These are phyloP conservation scores for Arachnopeziza araneosa DNA, from an alignment of 2,329 filamentous ascomycete species.

Conservation along the genomic window DNA sequence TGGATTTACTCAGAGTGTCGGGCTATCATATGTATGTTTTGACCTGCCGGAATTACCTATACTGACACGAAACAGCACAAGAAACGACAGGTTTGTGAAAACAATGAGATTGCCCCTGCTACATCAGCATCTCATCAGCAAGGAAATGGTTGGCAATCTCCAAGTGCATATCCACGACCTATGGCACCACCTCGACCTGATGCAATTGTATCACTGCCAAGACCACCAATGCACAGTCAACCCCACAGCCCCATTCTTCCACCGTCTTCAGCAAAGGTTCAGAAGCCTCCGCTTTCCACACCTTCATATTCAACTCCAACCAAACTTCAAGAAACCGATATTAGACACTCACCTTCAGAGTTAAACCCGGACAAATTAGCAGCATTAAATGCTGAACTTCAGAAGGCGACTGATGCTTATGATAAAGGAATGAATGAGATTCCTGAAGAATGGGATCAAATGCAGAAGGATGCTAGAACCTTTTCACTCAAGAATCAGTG, in stretches of 20 bases:
- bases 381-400: conserved; percentile 18
- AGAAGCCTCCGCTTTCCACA: not conserved
- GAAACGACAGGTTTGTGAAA: conserved; percentile 7
- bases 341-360: conserved; percentile 20
- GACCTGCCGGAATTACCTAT: not conserved
- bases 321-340: not conserved
- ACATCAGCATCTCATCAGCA: not conserved
- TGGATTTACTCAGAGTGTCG: conserved; percentile 21
- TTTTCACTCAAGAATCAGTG: conserved; percentile 24
- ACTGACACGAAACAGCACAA: conserved; percentile 2
- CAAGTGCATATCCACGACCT: not conserved
- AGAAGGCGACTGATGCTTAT: conserved; percentile 15
- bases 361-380: conserved; percentile 16
- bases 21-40: conserved; percentile 19
- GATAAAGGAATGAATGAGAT: conserved; percentile 10
- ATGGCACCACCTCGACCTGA: not conserved
- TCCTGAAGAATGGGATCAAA: not conserved
- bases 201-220: not conserved
- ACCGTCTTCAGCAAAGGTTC: not conserved
- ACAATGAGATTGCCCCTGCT: conserved; percentile 2
- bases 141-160: not conserved
- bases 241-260: not conserved
- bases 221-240: conserved; percentile 2
- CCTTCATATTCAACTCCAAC: not conserved
- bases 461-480: conserved; percentile 8